phyloP scores from a whole-genome alignment of 2,329 filamentous ascomycete genomes.

The Fusarium chaquense region DNA sequence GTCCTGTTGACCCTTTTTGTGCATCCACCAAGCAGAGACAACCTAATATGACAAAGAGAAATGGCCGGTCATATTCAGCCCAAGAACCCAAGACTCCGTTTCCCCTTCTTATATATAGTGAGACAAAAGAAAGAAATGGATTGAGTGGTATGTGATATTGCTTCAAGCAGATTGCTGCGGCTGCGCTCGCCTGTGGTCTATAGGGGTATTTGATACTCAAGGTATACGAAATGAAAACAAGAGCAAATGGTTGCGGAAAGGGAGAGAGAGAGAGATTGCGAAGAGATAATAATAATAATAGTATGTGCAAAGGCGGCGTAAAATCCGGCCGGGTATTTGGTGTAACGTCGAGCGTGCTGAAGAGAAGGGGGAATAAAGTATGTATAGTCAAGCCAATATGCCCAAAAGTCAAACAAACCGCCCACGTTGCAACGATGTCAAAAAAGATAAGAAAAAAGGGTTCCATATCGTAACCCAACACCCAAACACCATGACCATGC shows the following conservation, averaged over 20 bases:
- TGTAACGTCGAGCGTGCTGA: slow-evolving; percentile 40
- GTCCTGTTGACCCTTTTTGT: slow-evolving; percentile 41
- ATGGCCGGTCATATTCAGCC: slow-evolving; percentile 43
- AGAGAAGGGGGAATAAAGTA: slow-evolving; percentile 48
- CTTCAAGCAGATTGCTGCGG: slow-evolving; percentile 48
- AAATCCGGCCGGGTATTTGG: slow-evolving; percentile 48
- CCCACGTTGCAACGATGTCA: slow-evolving; percentile 38
- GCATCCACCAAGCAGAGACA: slow-evolving; percentile 29
- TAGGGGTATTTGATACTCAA: slow-evolving; percentile 55
- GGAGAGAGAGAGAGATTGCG: slow-evolving; percentile 25
- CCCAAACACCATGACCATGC: slow-evolving; percentile 49
- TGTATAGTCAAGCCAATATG: slow-evolving; percentile 47
- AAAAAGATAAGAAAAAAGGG: slow-evolving; percentile 34
- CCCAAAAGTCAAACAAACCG: slow-evolving; percentile 42
- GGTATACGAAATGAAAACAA: slow-evolving; percentile 45
- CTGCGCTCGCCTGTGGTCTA: slow-evolving; percentile 53
- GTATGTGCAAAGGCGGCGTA: slow-evolving; percentile 42
- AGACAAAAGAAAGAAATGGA: slow-evolving; percentile 51
- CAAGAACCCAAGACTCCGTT: slow-evolving; percentile 46
- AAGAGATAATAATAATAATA: slow-evolving; percentile 40
- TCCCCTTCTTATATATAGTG: slow-evolving; percentile 46
- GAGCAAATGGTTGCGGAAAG: slow-evolving; percentile 37
- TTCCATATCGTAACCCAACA: slow-evolving; percentile 44
- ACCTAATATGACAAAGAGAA: slow-evolving; percentile 37
- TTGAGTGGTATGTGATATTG: slow-evolving; percentile 47